Evolutionary conservation across 2,329 filamentous ascomycete genomes (phyloP), one percentile per base, ranked within the genome.

Genomic region (Chaetothyriales sp.): DNA sequence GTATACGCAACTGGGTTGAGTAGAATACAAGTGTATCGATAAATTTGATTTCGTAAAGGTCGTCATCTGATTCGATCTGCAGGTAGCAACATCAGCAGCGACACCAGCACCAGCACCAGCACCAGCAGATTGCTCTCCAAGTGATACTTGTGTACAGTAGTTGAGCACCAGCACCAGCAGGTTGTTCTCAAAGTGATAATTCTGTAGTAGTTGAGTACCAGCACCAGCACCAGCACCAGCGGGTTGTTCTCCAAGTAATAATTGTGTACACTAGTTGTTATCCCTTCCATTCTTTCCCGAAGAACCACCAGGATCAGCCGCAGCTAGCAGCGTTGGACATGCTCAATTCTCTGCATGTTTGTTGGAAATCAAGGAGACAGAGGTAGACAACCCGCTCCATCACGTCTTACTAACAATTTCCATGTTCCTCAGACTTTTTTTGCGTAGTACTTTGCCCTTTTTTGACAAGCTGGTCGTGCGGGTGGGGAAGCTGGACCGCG

Each of bases 401-500:
- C 33, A 40, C 13, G 33, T 40, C 15, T 49, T 25, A 22, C n/a
- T 25, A n/a, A 44, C 43, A 22, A 45, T 25, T 46, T 45, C 15
- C 48, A 46, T 20, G 18, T 40, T 43, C 28, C 25, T 45, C 5
- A 50, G 37, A 43, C 48, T 50, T 43, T 50, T 50, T 18, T 50
- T 50, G 6, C 40, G 22, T 7, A 50, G 43, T 10, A 45, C 44
- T 8, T 45, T 50, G 48, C 48, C 44, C 9, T 50, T 50, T 43
- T 43, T 45, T 5, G 25, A 18, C 25, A 13, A 3, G 46, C 46
- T 47, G 28, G 20, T 10, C 19, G 46, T 25, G 10, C 46, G 46
- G 19, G 10, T 20, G 15, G 29, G 18, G 33, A 29, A 47, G 28
- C 20, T 13, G 22, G 4, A 4, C 2, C 44, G 44, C 18, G 15